Evolutionary conservation across 192 early-diverging fungal genomes (phyloP).

Genomic region (Dimargaris cristalligena): DNA sequence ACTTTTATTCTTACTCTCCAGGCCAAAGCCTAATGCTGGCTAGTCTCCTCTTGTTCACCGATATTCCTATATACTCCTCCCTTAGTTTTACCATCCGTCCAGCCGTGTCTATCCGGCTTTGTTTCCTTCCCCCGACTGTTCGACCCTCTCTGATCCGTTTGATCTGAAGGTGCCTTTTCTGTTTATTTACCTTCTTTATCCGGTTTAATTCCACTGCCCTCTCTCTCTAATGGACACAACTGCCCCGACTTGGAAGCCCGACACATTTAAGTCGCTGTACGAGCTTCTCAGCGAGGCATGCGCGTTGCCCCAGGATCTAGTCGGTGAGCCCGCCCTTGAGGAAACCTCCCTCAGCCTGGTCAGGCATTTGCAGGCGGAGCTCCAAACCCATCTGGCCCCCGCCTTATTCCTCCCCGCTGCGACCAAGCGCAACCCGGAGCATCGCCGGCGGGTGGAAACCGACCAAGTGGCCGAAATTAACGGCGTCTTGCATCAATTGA

Average conservation of each 20-base stretch:
- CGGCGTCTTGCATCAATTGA: conserved; percentile 38
- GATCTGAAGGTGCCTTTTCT: too few relatives aligned
- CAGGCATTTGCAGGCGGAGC: conserved; percentile 19
- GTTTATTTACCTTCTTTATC: background rate
- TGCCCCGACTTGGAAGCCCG: conserved; percentile 23
- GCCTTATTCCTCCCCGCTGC: background rate
- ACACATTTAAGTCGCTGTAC: conserved; percentile 24
- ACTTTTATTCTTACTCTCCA: too few relatives aligned
- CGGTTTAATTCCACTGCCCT: background rate
- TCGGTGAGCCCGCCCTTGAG: conserved; percentile 24
- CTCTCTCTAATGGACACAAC: background rate
- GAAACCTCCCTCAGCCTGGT: conserved; percentile 23
- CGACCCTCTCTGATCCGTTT: too few relatives aligned
- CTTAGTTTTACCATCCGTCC: too few relatives aligned
- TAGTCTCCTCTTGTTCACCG: too few relatives aligned
- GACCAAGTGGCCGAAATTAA: conserved; percentile 29
- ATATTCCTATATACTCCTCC: too few relatives aligned
- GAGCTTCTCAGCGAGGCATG: conserved; percentile 21
- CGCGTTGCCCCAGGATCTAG: conserved; percentile 17
- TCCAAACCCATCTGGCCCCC: background rate
- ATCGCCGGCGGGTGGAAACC: background rate
- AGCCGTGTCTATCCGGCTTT: too few relatives aligned
- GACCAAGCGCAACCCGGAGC: background rate
- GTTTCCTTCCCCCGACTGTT: too few relatives aligned
- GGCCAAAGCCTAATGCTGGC: too few relatives aligned